These are phyloP conservation scores for Phialophora macrospora DNA, from an alignment of 2,329 filamentous ascomycete species.

Conservation along the genomic window DNA sequence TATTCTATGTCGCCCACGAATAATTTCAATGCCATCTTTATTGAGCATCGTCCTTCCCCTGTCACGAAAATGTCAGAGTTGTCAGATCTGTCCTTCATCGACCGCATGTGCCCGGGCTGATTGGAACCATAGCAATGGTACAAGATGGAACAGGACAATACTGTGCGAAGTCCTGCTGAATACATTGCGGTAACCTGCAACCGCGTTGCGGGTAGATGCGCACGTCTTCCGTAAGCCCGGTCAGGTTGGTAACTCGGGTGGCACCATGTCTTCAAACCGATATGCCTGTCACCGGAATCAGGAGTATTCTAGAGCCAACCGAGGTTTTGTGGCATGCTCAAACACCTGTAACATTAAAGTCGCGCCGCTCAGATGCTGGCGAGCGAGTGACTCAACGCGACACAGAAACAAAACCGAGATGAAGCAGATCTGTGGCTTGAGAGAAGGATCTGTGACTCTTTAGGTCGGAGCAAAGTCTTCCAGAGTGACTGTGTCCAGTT, in stretches of 20 bases:
- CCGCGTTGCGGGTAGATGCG: conserved; percentile 23
- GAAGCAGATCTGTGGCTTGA: background rate
- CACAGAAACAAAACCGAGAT: background rate
- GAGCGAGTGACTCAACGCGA: conserved; percentile 1
- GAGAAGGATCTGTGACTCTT: background rate
- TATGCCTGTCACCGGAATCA: conserved; percentile 1
- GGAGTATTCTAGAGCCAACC: conserved; percentile 2
- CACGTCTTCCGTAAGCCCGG: conserved; percentile 19
- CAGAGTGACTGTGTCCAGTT: background rate
- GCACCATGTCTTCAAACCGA: conserved; percentile 22
- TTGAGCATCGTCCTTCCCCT: conserved; percentile 4
- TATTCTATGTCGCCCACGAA: conserved; percentile 6
- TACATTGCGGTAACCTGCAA: conserved; percentile 20
- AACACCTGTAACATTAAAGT: background rate
- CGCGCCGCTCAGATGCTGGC: background rate
- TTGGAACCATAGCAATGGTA: conserved; percentile 20
- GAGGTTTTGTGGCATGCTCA: background rate
- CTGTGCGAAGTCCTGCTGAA: conserved; percentile 13
- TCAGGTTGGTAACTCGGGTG: conserved; percentile 19
- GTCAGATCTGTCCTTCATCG: conserved; percentile 8
- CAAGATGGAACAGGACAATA: conserved; percentile 17
- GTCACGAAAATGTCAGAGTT: conserved; percentile 16
- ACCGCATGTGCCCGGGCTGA: conserved; percentile 9
- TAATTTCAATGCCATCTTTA: conserved; percentile 7
- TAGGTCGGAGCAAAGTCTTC: background rate